Percentiles rank a stretch among this genome's conserved stretches.
phyloP scores from a whole-genome alignment of 305 asterid species.

The Ilex paraguariensis region DNA sequence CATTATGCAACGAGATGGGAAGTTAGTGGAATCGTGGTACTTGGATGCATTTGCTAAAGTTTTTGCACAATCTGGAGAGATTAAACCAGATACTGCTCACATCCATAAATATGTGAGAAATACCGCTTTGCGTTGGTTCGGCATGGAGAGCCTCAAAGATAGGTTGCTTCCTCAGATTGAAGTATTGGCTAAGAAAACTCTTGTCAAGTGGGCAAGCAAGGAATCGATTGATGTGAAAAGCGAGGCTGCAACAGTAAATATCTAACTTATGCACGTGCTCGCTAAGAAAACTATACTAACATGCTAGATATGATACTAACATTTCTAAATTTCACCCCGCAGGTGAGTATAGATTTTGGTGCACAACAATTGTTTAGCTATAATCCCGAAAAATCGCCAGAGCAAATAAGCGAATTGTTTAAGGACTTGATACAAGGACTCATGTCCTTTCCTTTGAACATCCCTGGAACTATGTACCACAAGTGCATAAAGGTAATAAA shows the following conservation, averaged over 20 bases:
- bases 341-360: neutral
- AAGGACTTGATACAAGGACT: neutral
- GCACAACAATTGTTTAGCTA: neutral
- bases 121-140: neutral
- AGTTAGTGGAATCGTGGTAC: slow-evolving; percentile 12
- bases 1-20: slow-evolving; percentile 18
- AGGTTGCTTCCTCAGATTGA: slow-evolving; percentile 1
- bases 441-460: neutral
- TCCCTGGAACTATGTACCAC: neutral
- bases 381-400: neutral
- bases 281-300: too few species aligned
- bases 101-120: neutral
- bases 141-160: neutral
- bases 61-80: neutral
- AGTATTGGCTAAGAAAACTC: neutral
- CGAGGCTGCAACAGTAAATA: neutral
- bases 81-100: neutral
- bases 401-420: neutral
- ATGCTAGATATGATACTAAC: too few species aligned
- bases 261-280: too few species aligned
- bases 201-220: neutral
- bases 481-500: neutral
- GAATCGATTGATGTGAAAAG: neutral
- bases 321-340: neutral
- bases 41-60: slow-evolving; percentile 5